These are phyloP conservation scores for Hericium coralloides DNA, from an alignment of 768 basidiomycete species.

Conservation along the genomic window DNA sequence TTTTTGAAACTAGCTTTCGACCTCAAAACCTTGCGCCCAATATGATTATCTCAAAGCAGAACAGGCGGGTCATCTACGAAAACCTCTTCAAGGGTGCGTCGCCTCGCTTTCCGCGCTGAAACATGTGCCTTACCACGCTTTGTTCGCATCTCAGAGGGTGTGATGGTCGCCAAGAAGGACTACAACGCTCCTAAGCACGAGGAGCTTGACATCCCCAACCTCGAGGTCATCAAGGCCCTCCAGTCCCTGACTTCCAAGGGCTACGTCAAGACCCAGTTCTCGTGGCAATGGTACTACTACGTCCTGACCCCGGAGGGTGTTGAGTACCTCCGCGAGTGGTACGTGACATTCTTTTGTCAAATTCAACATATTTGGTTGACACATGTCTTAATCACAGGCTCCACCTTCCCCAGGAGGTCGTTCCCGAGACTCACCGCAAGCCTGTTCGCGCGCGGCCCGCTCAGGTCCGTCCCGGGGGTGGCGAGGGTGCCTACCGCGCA, in stretches of 20 bases:
- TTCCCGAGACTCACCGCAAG: slow-evolving; percentile 97
- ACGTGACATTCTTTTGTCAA: slow-evolving; percentile 14
- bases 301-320: slow-evolving; percentile 94
- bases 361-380: neutral
- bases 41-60: slow-evolving; percentile 97
- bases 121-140: neutral
- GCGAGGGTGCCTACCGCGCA: slow-evolving; percentile 77
- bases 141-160: slow-evolving; percentile 62
- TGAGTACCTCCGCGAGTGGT: slow-evolving; percentile 92
- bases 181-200: slow-evolving; percentile 97
- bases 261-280: slow-evolving; percentile 97
- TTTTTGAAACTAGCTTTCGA: slow-evolving; percentile 21
- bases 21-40: slow-evolving; percentile 28
- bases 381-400: slow-evolving; percentile 42
- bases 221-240: slow-evolving; percentile 66
- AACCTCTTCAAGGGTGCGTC: slow-evolving; percentile 96
- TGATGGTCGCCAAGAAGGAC: slow-evolving; percentile 98
- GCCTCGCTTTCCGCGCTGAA: neutral
- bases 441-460: slow-evolving; percentile 84
- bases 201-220: slow-evolving; percentile 63
- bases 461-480: slow-evolving; percentile 57
- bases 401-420: slow-evolving; percentile 91
- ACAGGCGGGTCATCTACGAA: slow-evolving; percentile 96
- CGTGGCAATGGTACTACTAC: slow-evolving; percentile 99
- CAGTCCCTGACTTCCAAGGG: slow-evolving; percentile 65